Percentiles rank a stretch among this genome's conserved stretches.
phyloP scores from a whole-genome alignment of 2,329 filamentous ascomycete species.

The Xylaria sp. region DNA sequence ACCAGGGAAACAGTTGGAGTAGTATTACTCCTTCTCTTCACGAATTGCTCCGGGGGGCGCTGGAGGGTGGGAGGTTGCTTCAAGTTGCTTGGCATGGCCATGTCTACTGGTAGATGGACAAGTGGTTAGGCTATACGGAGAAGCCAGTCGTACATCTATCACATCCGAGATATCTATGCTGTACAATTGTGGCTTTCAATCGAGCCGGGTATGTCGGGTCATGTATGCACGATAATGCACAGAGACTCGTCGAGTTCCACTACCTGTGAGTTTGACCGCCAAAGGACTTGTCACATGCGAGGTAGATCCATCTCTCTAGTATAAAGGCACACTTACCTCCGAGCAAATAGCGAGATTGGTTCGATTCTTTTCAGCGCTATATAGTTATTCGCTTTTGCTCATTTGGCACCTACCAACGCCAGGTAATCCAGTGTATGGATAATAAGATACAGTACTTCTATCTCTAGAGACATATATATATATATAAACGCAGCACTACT shows the following conservation, averaged over 20 bases:
- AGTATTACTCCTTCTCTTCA: no score
- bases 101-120: not conserved
- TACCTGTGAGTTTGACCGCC: not conserved
- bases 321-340: no score
- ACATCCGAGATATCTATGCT: constrained; percentile 7
- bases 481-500: no score
- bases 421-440: no score
- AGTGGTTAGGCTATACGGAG: not conserved
- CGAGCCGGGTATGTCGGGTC: not conserved
- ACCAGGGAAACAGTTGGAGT: no score
- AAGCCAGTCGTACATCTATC: constrained; percentile 7
- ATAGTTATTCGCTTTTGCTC: no score
- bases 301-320: not conserved
- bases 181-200: not conserved
- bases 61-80: not conserved
- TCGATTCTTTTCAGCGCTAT: no score
- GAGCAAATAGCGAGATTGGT: no score
- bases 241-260: constrained; percentile 6
- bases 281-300: not conserved
- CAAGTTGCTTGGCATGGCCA: constrained; percentile 1
- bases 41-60: not conserved
- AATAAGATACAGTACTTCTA: no score
- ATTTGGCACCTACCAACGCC: no score
- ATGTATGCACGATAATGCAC: not conserved
- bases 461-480: no score